Evolutionary conservation across 1,284 basidiomycete genomes (phyloP).

Genomic region (Trichosporon sp.): DNA sequence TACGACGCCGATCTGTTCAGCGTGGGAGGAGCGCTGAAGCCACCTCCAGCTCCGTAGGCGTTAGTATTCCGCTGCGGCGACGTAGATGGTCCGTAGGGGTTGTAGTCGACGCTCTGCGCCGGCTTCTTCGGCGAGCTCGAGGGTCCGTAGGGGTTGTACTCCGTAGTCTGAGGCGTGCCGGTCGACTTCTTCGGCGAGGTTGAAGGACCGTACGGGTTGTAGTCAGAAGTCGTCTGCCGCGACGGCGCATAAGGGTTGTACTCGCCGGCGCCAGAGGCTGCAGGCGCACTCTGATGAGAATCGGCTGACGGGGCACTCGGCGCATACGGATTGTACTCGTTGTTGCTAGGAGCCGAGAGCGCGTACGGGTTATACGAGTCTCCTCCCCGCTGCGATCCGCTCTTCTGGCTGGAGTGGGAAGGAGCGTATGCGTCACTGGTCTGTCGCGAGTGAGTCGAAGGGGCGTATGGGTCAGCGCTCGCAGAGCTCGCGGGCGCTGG

Average conservation of each 20-base stretch:
- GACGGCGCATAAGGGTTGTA: constrained; percentile 10
- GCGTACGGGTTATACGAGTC: constrained; percentile 1
- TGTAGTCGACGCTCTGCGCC: neutral
- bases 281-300: neutral
- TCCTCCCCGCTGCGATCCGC: neutral
- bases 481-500: neutral
- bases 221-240: neutral
- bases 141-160: constrained; percentile 9
- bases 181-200: neutral
- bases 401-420: neutral
- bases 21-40: neutral
- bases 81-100: neutral
- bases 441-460: neutral
- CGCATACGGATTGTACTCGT: constrained; percentile 11
- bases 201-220: constrained; percentile 11
- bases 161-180: neutral
- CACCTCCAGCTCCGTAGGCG: neutral
- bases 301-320: neutral
- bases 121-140: neutral
- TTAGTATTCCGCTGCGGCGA: constrained; percentile 4
- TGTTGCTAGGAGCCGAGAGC: neutral
- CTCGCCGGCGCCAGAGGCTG: neutral
- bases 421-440: neutral
- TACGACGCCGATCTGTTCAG: constrained; percentile 5
- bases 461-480: neutral